These are phyloP conservation scores for Fraxinus greggii DNA, from an alignment of 305 asterid genomes.

Conservation along the genomic window DNA sequence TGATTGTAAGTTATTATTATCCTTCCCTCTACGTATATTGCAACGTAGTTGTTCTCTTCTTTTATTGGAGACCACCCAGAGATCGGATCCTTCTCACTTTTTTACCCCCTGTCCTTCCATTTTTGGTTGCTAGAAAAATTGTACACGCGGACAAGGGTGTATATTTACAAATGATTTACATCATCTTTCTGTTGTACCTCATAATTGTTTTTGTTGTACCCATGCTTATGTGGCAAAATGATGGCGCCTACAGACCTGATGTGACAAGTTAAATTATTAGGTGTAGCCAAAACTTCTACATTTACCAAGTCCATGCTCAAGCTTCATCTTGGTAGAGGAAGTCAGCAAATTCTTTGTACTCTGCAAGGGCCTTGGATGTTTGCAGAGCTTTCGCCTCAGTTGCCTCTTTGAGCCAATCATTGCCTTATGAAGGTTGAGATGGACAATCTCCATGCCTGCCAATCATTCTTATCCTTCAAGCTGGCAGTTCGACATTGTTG, in stretches of 20 bases:
- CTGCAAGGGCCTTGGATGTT: neutral
- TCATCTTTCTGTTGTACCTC: neutral
- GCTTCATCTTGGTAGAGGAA: neutral
- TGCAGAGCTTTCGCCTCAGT: neutral
- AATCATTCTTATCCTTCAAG: neutral
- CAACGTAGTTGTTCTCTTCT: neutral
- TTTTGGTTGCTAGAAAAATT: neutral
- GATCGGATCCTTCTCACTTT: neutral
- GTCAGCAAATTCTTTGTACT: neutral
- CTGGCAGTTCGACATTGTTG: neutral
- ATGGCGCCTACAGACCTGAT: neutral
- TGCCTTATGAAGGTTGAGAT: neutral
- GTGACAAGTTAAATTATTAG: neutral
- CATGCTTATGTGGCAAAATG: neutral
- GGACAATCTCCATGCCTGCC: neutral
- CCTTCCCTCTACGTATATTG: neutral
- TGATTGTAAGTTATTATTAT: conserved; percentile 53
- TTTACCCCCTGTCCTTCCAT: neutral
- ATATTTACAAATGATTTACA: neutral
- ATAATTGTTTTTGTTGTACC: neutral
- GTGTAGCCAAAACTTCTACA: neutral
- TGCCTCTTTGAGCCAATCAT: neutral
- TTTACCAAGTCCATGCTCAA: neutral
- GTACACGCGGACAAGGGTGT: neutral
- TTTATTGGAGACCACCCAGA: neutral